These are phyloP conservation scores for Aspergillus mulundensis DNA, from an alignment of 495 filamentous ascomycete genomes.

Conservation along the genomic window DNA sequence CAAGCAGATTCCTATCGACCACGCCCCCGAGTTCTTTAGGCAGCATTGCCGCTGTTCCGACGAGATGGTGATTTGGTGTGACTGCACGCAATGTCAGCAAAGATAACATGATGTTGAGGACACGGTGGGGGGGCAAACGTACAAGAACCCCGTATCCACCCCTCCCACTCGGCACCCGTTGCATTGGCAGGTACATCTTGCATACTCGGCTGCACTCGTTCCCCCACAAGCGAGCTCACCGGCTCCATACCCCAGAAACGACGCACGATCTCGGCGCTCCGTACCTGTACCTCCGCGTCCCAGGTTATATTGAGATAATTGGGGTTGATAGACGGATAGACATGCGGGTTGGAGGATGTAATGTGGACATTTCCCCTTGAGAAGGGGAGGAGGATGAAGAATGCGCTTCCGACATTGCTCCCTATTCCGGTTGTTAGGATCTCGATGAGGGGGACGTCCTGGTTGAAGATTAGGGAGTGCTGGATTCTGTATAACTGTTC, in stretches of 20 bases:
- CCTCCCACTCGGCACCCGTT: not conserved
- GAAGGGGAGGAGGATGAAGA: constrained; percentile 38
- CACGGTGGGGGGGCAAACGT: not conserved
- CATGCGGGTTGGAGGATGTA: constrained; percentile 24
- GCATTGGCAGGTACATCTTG: constrained; percentile 2
- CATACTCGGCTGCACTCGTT: constrained; percentile 39
- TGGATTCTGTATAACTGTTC: constrained; percentile 37
- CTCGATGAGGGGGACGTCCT: constrained; percentile 37
- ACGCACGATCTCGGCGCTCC: not conserved
- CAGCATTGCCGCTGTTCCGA: not conserved
- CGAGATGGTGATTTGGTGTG: not conserved
- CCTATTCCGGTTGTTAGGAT: constrained; percentile 25
- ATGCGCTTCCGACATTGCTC: constrained; percentile 25
- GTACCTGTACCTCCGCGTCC: constrained; percentile 2
- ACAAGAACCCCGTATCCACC: not conserved
- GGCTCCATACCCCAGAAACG: constrained; percentile 5
- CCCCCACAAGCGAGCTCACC: not conserved
- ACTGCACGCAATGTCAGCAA: not conserved
- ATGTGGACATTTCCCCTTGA: constrained; percentile 36
- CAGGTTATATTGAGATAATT: constrained; percentile 48
- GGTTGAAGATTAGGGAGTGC: constrained; percentile 40
- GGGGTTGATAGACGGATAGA: constrained; percentile 28
- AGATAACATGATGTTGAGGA: not conserved
- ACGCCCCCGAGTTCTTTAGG: not conserved
- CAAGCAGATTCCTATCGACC: not conserved